Conservation (phyloP, 164 flowering plant species). For the Magnolia kwangsiensis region DNA sequence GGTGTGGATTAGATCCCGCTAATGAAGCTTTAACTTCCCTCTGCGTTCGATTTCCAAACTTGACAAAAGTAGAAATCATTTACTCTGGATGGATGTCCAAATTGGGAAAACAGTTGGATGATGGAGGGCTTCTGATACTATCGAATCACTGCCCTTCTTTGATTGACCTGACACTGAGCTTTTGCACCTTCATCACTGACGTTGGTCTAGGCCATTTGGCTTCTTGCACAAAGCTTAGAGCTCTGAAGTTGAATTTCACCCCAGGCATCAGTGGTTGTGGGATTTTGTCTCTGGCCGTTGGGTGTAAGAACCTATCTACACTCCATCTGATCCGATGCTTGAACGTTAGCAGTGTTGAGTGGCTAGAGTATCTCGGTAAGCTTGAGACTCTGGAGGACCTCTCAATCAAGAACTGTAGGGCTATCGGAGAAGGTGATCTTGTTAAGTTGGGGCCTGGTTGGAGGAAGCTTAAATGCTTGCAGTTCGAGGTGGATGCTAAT, state of each 20-base stretch:
- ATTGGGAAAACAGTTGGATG: slow-evolving; percentile 78
- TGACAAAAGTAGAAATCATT: slow-evolving; percentile 53
- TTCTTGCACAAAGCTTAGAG: slow-evolving; percentile 59
- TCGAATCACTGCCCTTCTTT: slow-evolving; percentile 51
- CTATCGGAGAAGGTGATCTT: slow-evolving; percentile 81
- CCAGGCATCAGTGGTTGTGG: slow-evolving; percentile 75
- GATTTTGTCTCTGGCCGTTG: slow-evolving; percentile 59
- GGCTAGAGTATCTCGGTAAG: slow-evolving; percentile 80
- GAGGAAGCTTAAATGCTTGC: slow-evolving; percentile 56
- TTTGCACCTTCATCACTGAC: slow-evolving; percentile 75
- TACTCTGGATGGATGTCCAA: slow-evolving; percentile 85
- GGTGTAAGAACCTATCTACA: slow-evolving; percentile 55
- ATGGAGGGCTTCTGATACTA: slow-evolving; percentile 58
- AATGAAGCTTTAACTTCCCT: slow-evolving; percentile 61
- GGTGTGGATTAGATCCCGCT: slow-evolving; percentile 78
- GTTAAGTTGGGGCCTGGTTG: slow-evolving; percentile 63
- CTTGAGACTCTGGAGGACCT: slow-evolving; percentile 61
- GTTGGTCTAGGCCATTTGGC: slow-evolving; percentile 57
- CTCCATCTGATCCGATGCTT: slow-evolving; percentile 76
- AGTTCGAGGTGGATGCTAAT: slow-evolving; percentile 74
- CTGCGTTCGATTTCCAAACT: slow-evolving; percentile 60
- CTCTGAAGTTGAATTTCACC: slow-evolving; percentile 61
- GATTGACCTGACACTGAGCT: slow-evolving; percentile 56
- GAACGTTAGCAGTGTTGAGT: slow-evolving; percentile 65
- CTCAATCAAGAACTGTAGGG: slow-evolving; percentile 66